Percentiles rank a stretch among this genome's conserved stretches.
Conservation (phyloP, 176 grass and related monocot genomes). For the Carex cristatella region DNA sequence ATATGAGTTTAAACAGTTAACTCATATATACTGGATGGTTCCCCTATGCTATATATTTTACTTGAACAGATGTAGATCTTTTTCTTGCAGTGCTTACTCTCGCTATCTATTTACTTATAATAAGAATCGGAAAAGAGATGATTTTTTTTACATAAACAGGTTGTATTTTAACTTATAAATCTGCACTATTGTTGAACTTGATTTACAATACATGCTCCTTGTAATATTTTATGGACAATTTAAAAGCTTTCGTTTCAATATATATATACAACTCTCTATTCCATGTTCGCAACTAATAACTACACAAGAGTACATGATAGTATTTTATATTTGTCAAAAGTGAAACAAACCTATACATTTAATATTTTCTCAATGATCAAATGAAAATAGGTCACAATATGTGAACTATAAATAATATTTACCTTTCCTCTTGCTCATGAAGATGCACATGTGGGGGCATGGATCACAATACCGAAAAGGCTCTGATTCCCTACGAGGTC, state of each 20-base stretch:
- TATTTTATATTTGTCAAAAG: background rate
- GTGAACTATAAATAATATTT: background rate
- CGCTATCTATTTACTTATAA: background rate
- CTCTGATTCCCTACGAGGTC: constrained; percentile 49
- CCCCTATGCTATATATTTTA: background rate
- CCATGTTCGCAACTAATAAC: background rate
- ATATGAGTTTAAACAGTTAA: background rate
- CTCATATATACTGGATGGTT: background rate
- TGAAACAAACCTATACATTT: background rate
- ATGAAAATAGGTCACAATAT: background rate
- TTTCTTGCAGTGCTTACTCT: background rate
- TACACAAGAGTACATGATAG: background rate
- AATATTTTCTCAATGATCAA: background rate
- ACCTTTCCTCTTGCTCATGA: background rate
- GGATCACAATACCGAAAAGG: constrained; percentile 85
- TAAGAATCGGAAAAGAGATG: background rate
- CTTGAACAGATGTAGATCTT: background rate
- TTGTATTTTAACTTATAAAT: background rate
- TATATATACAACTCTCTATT: background rate
- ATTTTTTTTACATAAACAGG: background rate
- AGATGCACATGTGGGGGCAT: constrained; percentile 99
- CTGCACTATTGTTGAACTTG: background rate
- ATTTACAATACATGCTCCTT: background rate
- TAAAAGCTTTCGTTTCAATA: background rate
- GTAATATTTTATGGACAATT: background rate